A percentile compares a stretch with the other conserved stretches of the same genome.
phyloP scores from a whole-genome alignment of 768 basidiomycete species.

The Amanita muscaria region DNA sequence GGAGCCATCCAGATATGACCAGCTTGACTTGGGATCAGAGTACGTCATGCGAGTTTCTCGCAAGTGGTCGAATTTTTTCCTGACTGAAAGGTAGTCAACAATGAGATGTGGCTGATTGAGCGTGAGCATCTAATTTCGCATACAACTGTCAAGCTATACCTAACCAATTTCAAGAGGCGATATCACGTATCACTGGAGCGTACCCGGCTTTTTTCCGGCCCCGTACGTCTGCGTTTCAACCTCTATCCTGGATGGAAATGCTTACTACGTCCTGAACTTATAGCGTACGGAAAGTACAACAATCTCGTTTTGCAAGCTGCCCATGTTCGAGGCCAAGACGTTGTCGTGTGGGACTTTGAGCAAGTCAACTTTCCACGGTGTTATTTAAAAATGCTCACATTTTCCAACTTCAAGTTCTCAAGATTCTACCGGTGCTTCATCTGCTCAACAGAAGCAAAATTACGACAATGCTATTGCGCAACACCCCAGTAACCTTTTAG shows the following conservation, averaged over 20 bases:
- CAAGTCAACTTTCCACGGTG: no score
- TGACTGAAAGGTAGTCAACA: slow-evolving; percentile 12
- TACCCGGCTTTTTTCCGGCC: slow-evolving; percentile 29
- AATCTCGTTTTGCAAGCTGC: slow-evolving; percentile 34
- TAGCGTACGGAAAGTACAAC: slow-evolving; percentile 41
- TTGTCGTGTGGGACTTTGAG: slow-evolving; percentile 35
- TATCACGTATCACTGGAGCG: slow-evolving; percentile 25
- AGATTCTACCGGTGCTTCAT: slow-evolving; percentile 29
- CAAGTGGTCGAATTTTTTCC: background rate
- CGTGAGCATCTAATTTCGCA: slow-evolving; percentile 2
- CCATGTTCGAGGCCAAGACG: slow-evolving; percentile 23
- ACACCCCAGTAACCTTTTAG: slow-evolving; percentile 28
- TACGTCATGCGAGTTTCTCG: slow-evolving; percentile 11
- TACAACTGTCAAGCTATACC: background rate
- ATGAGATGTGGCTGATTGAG: slow-evolving; percentile 18
- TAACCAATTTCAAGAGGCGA: slow-evolving; percentile 16
- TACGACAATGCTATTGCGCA: slow-evolving; percentile 21
- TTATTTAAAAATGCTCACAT: no score
- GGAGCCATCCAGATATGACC: slow-evolving; percentile 21
- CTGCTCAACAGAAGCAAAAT: slow-evolving; percentile 21
- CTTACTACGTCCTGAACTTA: no score
- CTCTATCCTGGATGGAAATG: background rate
- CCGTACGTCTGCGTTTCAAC: slow-evolving; percentile 17
- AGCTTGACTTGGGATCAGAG: slow-evolving; percentile 17
- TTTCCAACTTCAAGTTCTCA: slow-evolving; percentile 19